A percentile compares a stretch with the other conserved stretches of the same genome.
Conservation (phyloP, 2,329 filamentous ascomycete species). For the Chalaropsis ovoidea region DNA sequence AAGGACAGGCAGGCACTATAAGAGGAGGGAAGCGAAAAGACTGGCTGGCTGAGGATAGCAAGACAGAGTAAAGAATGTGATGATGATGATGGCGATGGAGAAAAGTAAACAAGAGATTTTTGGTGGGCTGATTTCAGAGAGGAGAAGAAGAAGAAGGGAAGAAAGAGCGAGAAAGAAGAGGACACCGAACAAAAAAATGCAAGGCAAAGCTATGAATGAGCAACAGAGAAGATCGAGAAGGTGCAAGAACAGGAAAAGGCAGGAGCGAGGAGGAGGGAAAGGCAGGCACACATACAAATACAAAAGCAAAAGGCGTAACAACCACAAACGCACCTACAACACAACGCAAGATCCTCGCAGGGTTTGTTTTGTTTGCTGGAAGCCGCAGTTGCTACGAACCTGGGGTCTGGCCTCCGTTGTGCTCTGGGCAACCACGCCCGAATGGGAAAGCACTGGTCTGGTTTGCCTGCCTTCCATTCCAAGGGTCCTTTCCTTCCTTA, state of each 20-base stretch:
- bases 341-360: constrained; percentile 9
- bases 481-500: constrained; percentile 10
- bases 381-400: neutral
- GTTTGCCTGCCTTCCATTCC: constrained; percentile 1
- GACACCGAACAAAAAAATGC: neutral
- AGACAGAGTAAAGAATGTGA: constrained; percentile 16
- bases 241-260: neutral
- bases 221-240: constrained; percentile 12
- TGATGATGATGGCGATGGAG: constrained; percentile 15
- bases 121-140: constrained; percentile 11
- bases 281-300: constrained; percentile 16
- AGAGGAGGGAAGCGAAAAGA: constrained; percentile 8
- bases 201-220: neutral
- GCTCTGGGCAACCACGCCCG: constrained; percentile 2
- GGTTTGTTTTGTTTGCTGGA: constrained; percentile 14
- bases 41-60: neutral
- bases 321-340: neutral
- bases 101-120: constrained; percentile 26
- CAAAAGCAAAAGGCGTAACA: constrained; percentile 3
- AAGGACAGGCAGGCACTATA: neutral
- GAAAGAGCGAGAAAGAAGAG: neutral
- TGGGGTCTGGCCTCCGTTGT: neutral
- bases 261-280: constrained; percentile 1
- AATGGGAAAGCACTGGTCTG: neutral
- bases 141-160: neutral